Evolutionary conservation across 2,329 filamentous ascomycete species (phyloP).

Genomic region (Amauroascus niger): DNA sequence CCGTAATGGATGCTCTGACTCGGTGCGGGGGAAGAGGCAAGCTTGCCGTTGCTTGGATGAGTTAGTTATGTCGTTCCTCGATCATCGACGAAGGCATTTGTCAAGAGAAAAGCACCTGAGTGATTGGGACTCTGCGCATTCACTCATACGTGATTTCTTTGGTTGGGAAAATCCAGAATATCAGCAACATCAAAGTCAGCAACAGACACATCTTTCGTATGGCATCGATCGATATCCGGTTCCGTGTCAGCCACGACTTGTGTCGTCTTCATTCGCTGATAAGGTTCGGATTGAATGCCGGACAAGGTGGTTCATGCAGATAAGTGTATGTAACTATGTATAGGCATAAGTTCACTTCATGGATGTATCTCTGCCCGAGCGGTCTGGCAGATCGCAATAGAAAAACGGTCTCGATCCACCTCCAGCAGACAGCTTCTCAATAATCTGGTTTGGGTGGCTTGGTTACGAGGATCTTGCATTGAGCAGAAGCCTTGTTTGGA

Average conservation of each 20-base stretch:
- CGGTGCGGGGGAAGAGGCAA: background rate
- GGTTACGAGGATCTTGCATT: background rate
- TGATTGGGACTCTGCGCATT: too few species aligned
- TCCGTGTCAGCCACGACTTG: background rate
- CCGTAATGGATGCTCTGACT: constrained; percentile 1
- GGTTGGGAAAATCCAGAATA: too few species aligned
- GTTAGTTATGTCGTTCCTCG: too few species aligned
- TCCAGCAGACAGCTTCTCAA: background rate
- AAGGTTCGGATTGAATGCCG: constrained; percentile 1
- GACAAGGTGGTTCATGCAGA: constrained; percentile 2
- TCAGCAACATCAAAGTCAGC: too few species aligned
- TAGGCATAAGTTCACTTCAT: background rate
- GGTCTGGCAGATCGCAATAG: background rate
- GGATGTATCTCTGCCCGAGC: background rate
- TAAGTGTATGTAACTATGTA: background rate
- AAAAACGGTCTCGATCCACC: constrained; percentile 6
- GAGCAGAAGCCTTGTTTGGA: background rate
- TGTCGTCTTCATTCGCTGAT: background rate
- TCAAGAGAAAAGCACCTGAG: too few species aligned
- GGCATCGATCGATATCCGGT: background rate
- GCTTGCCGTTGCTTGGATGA: too few species aligned
- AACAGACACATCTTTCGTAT: too few species aligned
- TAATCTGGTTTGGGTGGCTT: constrained; percentile 7
- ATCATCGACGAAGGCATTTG: too few species aligned
- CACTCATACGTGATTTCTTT: too few species aligned